Evolutionary conservation across 1,284 basidiomycete genomes (phyloP).

Genomic region (Cutaneotrichosporon sp.): DNA sequence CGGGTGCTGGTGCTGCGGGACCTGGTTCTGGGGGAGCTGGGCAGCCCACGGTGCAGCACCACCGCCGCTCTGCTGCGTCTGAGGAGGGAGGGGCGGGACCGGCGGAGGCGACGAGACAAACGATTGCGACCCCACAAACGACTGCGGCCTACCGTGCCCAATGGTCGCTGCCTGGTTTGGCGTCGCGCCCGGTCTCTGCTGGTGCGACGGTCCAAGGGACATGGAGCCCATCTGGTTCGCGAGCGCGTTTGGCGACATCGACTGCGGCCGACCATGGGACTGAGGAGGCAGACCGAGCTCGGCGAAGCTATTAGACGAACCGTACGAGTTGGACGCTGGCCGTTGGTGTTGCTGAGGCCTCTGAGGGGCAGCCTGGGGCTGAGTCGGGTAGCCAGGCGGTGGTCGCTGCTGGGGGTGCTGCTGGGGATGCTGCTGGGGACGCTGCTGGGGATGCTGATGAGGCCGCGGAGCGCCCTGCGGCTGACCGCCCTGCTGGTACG

Average conservation of each 20-base stretch:
- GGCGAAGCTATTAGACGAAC: slow-evolving; percentile 28
- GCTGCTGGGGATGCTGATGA: background rate
- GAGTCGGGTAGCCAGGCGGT: too few relatives aligned
- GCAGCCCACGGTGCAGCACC: slow-evolving; percentile 34
- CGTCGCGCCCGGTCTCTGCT: slow-evolving; percentile 1
- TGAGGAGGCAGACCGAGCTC: slow-evolving; percentile 39
- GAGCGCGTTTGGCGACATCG: slow-evolving; percentile 31
- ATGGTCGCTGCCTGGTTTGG: background rate
- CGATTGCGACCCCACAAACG: background rate
- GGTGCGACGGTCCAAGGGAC: slow-evolving; percentile 28
- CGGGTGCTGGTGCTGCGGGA: slow-evolving; percentile 7
- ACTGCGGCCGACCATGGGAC: slow-evolving; percentile 7
- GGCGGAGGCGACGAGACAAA: too few relatives aligned
- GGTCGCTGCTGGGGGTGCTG: too few relatives aligned
- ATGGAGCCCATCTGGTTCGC: slow-evolving; percentile 35
- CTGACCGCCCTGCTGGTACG: slow-evolving; percentile 28
- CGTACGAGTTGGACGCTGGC: background rate
- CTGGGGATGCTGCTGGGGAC: background rate
- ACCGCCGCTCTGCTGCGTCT: background rate
- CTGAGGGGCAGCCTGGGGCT: background rate
- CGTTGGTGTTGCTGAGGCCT: too few relatives aligned
- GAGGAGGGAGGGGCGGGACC: background rate
- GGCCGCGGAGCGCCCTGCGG: background rate
- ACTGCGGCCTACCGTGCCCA: background rate
- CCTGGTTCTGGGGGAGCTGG: slow-evolving; percentile 24